These are phyloP conservation scores for Penicillium crustosum DNA, from an alignment of 2,329 filamentous ascomycete species.

Conservation along the genomic window DNA sequence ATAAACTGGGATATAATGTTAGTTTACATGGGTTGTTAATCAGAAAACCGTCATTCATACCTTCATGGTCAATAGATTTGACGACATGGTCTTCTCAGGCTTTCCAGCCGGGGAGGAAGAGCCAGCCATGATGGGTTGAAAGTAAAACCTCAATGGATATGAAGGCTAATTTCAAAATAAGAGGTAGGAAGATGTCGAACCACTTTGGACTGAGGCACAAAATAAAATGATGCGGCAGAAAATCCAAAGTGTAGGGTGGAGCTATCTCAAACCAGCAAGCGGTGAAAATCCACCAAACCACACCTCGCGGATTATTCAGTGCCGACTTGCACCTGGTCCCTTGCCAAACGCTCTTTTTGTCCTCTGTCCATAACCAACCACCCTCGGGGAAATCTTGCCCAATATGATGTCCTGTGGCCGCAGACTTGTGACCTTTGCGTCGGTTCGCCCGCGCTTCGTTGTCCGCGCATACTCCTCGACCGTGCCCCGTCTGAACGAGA, in stretches of 20 bases:
- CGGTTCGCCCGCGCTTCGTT: constrained; percentile 35
- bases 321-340: constrained; percentile 12
- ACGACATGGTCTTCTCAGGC: constrained; percentile 74
- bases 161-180: background rate
- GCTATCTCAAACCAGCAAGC: constrained; percentile 13
- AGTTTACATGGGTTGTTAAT: background rate
- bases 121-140: constrained; percentile 30
- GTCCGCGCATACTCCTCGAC: constrained; percentile 47
- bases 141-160: background rate
- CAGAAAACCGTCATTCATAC: constrained; percentile 32
- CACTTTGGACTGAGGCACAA: background rate
- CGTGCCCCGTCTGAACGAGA: constrained; percentile 42
- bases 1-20: constrained; percentile 63
- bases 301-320: constrained; percentile 31
- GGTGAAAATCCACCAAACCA: constrained; percentile 32
- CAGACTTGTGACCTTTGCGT: constrained; percentile 49
- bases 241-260: constrained; percentile 12
- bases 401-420: constrained; percentile 49
- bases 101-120: constrained; percentile 52
- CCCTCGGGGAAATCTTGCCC: constrained; percentile 24
- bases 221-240: constrained; percentile 24
- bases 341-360: constrained; percentile 21
- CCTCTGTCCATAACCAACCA: constrained; percentile 21
- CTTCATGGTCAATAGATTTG: constrained; percentile 88
- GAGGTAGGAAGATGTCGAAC: background rate